Evolutionary conservation across 805 yeast genomes (phyloP).

Genomic region (Teunomyces atbi): DNA sequence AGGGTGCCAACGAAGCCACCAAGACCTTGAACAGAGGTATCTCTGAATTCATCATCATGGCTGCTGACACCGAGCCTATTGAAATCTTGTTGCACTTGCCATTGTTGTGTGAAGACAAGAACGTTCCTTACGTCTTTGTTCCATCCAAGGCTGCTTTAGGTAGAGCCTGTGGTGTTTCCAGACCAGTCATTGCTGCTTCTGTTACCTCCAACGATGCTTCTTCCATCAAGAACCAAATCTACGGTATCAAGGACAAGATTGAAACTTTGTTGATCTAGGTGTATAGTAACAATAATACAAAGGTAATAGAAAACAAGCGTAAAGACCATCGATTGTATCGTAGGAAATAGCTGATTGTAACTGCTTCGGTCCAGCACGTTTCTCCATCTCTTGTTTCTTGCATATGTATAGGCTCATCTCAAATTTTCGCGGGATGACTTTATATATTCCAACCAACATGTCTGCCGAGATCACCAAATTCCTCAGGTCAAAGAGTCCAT

Average conservation of each 20-base stretch:
- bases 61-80: slow-evolving; percentile 99
- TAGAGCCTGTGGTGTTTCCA: slow-evolving; percentile 99
- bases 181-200: slow-evolving; percentile 98
- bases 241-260: slow-evolving; percentile 97
- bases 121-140: slow-evolving; percentile 98
- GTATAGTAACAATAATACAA: slow-evolving; percentile 1
- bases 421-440: slow-evolving; percentile 4
- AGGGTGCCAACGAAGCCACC: slow-evolving; percentile 99
- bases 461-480: slow-evolving; percentile 52
- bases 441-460: slow-evolving; percentile 2
- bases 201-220: slow-evolving; percentile 98
- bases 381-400: background rate
- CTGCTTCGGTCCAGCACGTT: no score
- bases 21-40: slow-evolving; percentile 99
- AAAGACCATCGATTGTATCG: background rate
- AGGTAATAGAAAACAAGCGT: background rate
- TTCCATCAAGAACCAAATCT: slow-evolving; percentile 94
- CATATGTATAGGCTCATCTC: slow-evolving; percentile 2
- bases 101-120: slow-evolving; percentile 96
- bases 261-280: slow-evolving; percentile 89
- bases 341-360: background rate
- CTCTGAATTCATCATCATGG: slow-evolving; percentile 98
- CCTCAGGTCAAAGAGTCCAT: slow-evolving; percentile 53
- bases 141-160: slow-evolving; percentile 98
- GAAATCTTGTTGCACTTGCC: slow-evolving; percentile 98